Percentiles rank a stretch among this genome's conserved stretches.
phyloP scores from a whole-genome alignment of 345 rosid genomes.

The Heritiera littoralis region DNA sequence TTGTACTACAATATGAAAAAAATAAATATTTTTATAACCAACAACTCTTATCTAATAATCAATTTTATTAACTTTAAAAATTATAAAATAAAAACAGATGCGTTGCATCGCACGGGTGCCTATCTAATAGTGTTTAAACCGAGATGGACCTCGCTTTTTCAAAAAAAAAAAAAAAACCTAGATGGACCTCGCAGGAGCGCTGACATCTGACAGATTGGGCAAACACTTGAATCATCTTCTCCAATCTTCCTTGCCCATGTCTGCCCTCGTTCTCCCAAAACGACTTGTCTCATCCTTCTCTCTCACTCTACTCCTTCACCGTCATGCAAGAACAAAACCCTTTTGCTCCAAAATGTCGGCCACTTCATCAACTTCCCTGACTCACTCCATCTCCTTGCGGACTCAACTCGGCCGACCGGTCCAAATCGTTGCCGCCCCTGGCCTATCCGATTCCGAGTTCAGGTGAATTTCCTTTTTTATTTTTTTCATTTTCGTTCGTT shows the following conservation, averaged over 20 bases:
- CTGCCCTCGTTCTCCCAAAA: constrained; percentile 31
- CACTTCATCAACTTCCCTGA: constrained; percentile 33
- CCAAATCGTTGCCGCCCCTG: constrained; percentile 54
- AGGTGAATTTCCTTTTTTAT: constrained; percentile 36
- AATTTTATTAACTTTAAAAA: too few species aligned
- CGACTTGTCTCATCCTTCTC: constrained; percentile 14
- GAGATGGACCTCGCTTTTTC: too few species aligned
- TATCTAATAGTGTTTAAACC: too few species aligned
- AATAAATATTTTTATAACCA: too few species aligned
- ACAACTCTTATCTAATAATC: too few species aligned
- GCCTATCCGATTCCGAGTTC: constrained; percentile 68
- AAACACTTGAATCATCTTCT: neutral
- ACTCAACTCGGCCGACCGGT: constrained; percentile 64
- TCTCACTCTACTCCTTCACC: constrained; percentile 26
- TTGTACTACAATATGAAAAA: too few species aligned
- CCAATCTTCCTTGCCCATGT: constrained; percentile 9
- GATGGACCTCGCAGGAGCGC: neutral
- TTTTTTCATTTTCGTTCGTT: neutral
- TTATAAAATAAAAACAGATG: too few species aligned
- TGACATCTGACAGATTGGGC: neutral
- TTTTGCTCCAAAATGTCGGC: constrained; percentile 42
- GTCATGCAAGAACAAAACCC: constrained; percentile 6
- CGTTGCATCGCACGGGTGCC: too few species aligned
- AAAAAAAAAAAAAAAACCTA: neutral
- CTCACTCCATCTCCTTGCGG: constrained; percentile 49